Evolutionary conservation across 805 yeast genomes (phyloP), one percentile per base, ranked within the genome.

Genomic region (Lachancea mirantina): DNA sequence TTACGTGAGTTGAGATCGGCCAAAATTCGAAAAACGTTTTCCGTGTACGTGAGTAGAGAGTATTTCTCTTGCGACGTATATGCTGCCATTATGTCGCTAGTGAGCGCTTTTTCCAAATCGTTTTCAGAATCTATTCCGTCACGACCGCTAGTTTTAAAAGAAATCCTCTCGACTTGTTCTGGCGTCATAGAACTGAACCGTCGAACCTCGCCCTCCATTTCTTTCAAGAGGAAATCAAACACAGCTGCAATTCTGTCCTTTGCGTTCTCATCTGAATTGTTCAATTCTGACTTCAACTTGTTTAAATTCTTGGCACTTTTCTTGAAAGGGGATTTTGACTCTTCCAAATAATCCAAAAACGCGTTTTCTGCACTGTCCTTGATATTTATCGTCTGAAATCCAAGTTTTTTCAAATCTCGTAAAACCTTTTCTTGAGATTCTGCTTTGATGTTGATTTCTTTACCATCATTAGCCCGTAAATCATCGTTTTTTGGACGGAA

Each of bases 321-420:
- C 32, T 47, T 48, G 30, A 48, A 52, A 1, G 40, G 45, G 10
- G 50, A 35, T 36, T 47, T 46, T 4, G 43, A 35, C 21, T 41
- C 36, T 15, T 49, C 40, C 16, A 55, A 36, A 34, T 53, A 55
- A n/a, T 43, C 38, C 13, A 50, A 17, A 17, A 53, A 30, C 18
- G 43, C 19, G 13, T 47, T 45, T 15, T 45, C 43, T 4, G 36
- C 19, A 23, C 41, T 26, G 8, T 34, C 16, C 22, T 25, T 21
- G 5, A 38, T 28, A 23, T 43, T 35, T 15, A 43, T 24, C n/a
- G 38, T 40, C 13, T 38, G 33, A 25, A 49, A 42, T 5, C 45
- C 46, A 14, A 40, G 32, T 7, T 26, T 40, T 22, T 33, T 37
- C 29, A 45, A 26, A 8, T 37, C 38, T 14, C 30, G 27, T 14